These are phyloP conservation scores for Populus ilicifolia DNA, from an alignment of 345 rosid genomes.

Conservation along the genomic window DNA sequence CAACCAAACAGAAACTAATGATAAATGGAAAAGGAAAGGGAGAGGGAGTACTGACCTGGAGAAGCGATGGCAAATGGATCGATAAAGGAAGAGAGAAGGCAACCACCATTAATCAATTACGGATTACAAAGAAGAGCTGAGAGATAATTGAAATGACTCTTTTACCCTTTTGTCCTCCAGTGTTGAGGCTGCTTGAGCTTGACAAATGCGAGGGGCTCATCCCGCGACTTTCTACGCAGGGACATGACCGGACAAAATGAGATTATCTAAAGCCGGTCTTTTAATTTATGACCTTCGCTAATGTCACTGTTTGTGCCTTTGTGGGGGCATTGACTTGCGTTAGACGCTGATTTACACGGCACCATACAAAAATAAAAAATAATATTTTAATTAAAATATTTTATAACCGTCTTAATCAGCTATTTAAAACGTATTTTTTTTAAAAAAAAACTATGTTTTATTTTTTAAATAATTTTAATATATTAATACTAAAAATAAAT, in stretches of 20 bases:
- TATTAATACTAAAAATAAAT: too few relatives aligned
- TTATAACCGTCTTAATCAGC: too few relatives aligned
- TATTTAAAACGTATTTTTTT: too few relatives aligned
- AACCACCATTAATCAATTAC: neutral
- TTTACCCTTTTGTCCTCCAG: slow-evolving; percentile 18
- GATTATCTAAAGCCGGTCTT: slow-evolving; percentile 20
- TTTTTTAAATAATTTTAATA: too few relatives aligned
- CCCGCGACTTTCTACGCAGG: too few relatives aligned
- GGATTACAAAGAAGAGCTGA: rapidly evolving
- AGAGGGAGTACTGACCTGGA: neutral
- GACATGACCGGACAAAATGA: too few relatives aligned
- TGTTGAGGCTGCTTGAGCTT: neutral
- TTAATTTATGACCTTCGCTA: neutral
- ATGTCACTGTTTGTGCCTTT: neutral
- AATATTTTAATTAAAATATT: too few relatives aligned
- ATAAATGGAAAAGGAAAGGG: neutral
- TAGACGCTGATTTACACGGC: neutral
- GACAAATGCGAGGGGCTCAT: too few relatives aligned
- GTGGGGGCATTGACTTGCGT: neutral
- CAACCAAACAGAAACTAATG: slow-evolving; percentile 1
- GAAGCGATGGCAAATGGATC: neutral
- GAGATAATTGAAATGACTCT: neutral
- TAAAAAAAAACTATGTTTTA: too few relatives aligned
- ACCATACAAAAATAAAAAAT: too few relatives aligned
- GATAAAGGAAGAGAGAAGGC: slow-evolving; percentile 1